Evolutionary conservation across 164 flowering plant species (phyloP), one percentile per base, ranked within the genome.

Genomic region (Chimonanthus praecox): DNA sequence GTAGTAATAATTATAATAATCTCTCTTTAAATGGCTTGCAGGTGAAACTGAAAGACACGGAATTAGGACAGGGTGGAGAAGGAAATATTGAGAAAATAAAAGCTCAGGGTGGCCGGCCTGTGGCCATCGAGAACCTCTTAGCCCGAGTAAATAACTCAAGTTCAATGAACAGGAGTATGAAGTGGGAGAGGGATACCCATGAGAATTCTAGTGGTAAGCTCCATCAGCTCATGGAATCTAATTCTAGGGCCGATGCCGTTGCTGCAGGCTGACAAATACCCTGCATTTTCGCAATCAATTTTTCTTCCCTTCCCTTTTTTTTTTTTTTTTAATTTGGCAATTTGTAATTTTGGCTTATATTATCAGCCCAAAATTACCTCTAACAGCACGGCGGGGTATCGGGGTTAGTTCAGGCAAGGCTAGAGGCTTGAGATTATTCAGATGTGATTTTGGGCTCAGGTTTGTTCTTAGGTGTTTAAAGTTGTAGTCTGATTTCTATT

Each of bases 211-310:
- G 78, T 4, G 86, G 88, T 11, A 93, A 91, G 83, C 88, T 92
- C 63, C 97, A 84, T 75, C 99, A 93, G 72, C 94, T 95, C 65
- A 73, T 95, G 74, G 89, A 84, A 64, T 60, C 91, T n/a, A 95
- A 84, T 62, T 86, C 93, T 2, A 78, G 97, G 72, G 71, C 94
- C 0, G 92, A 92, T 78, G 89, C 93, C 7, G 94, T 93, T n/a
- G 94, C 88, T 50, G 97, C 98, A 71, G 84, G 97, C 82, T 94
- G 80, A 90, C 49, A 16, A 21, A 51, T 4, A 16, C 58, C 54
- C 10, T 0, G 48, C 5, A 3, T 45, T 47, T 47, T 48, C 47
- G 11, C 68, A 51, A 10, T 49, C 43, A 10, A 21, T 47, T 68
- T 64, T 50, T 33, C n/a, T 67, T 66, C 45, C 9, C 1, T 66